phyloP scores from a whole-genome alignment of 2,329 filamentous ascomycete genomes.

The Alternaria tenuissima region DNA sequence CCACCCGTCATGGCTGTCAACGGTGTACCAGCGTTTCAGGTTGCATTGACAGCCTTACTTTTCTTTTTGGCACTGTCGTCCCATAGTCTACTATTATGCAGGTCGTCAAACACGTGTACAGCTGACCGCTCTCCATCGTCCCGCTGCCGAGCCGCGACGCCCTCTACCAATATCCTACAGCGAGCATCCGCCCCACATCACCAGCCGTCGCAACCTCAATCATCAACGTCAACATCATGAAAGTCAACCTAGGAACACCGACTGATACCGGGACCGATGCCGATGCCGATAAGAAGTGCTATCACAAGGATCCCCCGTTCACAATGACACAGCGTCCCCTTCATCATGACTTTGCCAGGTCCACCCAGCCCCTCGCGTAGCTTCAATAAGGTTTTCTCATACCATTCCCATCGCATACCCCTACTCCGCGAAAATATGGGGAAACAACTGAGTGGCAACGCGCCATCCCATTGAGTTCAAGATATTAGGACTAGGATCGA shows the following conservation, averaged over 20 bases:
- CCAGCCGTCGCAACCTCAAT: neutral
- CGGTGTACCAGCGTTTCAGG: constrained; percentile 1
- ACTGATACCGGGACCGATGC: neutral
- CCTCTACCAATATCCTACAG: neutral
- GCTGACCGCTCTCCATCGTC: neutral
- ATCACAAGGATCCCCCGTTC: neutral
- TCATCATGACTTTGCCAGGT: neutral
- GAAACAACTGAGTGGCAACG: neutral
- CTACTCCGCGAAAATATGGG: constrained; percentile 4
- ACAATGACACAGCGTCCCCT: neutral
- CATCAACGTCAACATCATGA: neutral
- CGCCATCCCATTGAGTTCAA: neutral
- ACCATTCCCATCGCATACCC: neutral
- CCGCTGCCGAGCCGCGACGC: neutral
- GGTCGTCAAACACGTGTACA: neutral
- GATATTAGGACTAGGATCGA: neutral
- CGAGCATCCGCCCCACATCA: neutral
- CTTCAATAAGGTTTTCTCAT: neutral
- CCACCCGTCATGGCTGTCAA: neutral
- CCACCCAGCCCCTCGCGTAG: neutral
- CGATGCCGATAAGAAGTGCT: neutral
- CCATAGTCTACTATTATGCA: neutral
- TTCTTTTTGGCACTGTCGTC: neutral
- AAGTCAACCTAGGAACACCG: neutral
- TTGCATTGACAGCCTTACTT: neutral